Percentiles rank a stretch among this genome's conserved stretches.
phyloP scores from a whole-genome alignment of 2,329 filamentous ascomycete species.

The Ceratocystis albifundus region DNA sequence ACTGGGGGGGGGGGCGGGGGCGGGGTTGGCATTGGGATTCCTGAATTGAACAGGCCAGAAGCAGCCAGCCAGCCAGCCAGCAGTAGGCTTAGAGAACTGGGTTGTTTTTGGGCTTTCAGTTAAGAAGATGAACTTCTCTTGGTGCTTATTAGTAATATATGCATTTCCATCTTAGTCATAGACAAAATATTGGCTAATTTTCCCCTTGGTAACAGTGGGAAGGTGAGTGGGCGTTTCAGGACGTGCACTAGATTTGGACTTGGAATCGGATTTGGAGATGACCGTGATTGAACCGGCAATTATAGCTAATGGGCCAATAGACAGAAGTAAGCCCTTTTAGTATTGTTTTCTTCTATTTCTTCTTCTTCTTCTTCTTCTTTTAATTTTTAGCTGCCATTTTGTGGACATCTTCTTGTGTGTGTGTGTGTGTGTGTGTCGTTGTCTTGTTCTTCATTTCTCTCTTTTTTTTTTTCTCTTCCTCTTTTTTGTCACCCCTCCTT shows the following conservation, averaged over 20 bases:
- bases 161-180: not conserved
- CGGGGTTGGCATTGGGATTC: not conserved
- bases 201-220: not conserved
- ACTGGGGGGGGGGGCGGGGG: too few species aligned
- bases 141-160: too few species aligned
- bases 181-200: too few species aligned
- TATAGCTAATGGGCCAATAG: constrained; percentile 6
- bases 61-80: too few species aligned
- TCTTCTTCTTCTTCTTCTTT: not conserved
- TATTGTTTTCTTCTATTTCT: constrained; percentile 2
- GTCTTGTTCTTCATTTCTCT: not conserved
- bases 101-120: not conserved
- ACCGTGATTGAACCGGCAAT: not conserved
- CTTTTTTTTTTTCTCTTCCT: constrained; percentile 7
- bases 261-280: constrained; percentile 1
- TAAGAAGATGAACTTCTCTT: not conserved
- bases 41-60: too few species aligned
- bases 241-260: constrained; percentile 5
- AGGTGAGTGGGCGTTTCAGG: not conserved
- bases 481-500: not conserved
- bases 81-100: not conserved
- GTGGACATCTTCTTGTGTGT: not conserved
- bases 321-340: not conserved
- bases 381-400: not conserved
- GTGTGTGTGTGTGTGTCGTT: not conserved